Evolutionary conservation across 345 rosid genomes (phyloP).

Genomic region (Mangifera indica): DNA sequence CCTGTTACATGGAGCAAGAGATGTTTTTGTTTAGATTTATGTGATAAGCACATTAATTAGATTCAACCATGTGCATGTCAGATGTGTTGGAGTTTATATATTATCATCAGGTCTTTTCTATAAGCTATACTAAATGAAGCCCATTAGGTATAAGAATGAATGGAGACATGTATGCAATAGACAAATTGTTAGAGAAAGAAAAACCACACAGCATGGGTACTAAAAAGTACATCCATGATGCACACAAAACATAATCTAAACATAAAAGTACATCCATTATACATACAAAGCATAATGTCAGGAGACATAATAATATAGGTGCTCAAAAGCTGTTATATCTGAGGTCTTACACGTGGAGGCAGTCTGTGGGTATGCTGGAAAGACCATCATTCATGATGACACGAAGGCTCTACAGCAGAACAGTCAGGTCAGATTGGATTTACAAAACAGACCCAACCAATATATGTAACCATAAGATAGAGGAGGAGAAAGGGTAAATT

Average conservation of each 20-base stretch:
- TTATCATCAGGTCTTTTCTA: neutral
- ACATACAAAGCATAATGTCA: neutral
- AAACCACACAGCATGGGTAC: constrained; percentile 2
- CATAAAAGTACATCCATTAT: neutral
- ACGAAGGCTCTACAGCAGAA: constrained; percentile 68
- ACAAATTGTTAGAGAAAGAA: neutral
- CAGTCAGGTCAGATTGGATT: constrained; percentile 28
- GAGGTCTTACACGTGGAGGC: constrained; percentile 72
- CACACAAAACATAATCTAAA: neutral
- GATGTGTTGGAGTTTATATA: neutral
- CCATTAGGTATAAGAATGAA: neutral
- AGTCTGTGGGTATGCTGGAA: constrained; percentile 76
- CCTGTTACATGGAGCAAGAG: neutral
- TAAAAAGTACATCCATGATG: neutral
- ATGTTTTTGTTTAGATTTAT: neutral
- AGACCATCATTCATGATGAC: constrained; percentile 92
- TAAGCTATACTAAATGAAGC: neutral
- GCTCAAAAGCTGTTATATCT: constrained; percentile 9
- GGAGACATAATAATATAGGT: neutral
- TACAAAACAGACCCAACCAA: constrained; percentile 10
- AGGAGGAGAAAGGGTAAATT: neutral
- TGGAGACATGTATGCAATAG: neutral
- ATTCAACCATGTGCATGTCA: neutral
- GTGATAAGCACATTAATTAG: neutral
- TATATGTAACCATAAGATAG: neutral